Evolutionary conservation across 176 grass and related monocot species (phyloP), one percentile per base, ranked within the genome.

Genomic region (Musa itinerans): DNA sequence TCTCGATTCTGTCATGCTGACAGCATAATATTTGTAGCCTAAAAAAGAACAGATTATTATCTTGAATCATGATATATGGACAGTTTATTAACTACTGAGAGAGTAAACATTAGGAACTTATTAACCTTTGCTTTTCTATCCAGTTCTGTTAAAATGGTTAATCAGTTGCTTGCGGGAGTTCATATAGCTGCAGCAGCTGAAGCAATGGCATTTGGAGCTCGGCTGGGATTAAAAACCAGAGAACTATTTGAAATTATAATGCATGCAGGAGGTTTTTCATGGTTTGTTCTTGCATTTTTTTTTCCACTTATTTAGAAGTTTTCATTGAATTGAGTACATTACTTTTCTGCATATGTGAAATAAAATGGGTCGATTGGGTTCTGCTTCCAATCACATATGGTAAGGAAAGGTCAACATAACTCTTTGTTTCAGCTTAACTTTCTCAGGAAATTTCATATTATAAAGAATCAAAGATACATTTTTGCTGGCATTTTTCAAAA

Each of bases 61-160:
- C 13, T 29, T 19, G 8, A 69, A 6, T 13, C 16, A 69, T 69
- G 67, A 10, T 69, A 49, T 69, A 49, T 11, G 0, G 6, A 65
- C 63, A 24, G 21, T 11, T 65, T 24, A 25, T 65, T 0, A 26
- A 24, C 63, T 24, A 12, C 63, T 19, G 16, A 69, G 15, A 69
- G 15, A 27, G 11, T 65, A 65, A 12, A 19, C 7, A 14, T 65
- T 13, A 70, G 24, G 23, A 1, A 9, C 65, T 75, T 73, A 71
- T 15, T 54, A 10, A 72, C 19, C 77, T 84, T 15, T 82, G 9
- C 49, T 53, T 74, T 84, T 77, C 34, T 92, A 64, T 72, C 76
- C 89, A 96, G 93, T 80, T 97, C 93, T 78, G 86, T 97, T 54
- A 97, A 97, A 83, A 97, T 97, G 93, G 93, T 97, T 52, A 97